phyloP scores from a whole-genome alignment of 306 rosid genomes.

The Alnus rubra region DNA sequence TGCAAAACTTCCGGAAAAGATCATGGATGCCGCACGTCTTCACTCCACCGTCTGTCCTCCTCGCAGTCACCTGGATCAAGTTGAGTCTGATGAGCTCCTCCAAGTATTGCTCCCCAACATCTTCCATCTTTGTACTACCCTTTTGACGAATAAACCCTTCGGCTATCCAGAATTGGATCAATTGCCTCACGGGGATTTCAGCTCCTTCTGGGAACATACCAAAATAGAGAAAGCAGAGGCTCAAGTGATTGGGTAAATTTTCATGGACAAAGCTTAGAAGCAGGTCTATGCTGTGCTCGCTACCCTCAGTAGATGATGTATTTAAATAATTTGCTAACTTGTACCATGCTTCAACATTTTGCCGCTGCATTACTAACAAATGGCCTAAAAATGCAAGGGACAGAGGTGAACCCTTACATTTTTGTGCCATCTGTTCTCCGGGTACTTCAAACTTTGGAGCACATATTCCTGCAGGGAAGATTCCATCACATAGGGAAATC shows the following conservation, averaged over 20 bases:
- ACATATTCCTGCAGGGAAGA: neutral
- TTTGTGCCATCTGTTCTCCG: neutral
- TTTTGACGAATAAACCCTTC: neutral
- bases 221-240: conserved; percentile 2
- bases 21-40: neutral
- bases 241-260: neutral
- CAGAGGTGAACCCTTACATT: neutral
- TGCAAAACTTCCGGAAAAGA: neutral
- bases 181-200: neutral
- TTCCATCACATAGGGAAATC: neutral
- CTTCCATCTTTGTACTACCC: neutral
- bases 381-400: neutral
- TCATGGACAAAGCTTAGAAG: neutral
- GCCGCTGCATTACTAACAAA: neutral
- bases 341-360: neutral
- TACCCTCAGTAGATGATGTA: neutral
- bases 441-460: neutral
- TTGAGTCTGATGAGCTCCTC: neutral
- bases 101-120: neutral
- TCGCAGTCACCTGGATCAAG: neutral
- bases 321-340: neutral
- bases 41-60: neutral
- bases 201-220: conserved; percentile 7
- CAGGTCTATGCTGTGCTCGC: neutral
- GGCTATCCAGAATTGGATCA: conserved; percentile 1